Base-by-base conservation (phyloP, 768 basidiomycete species). In the Trametes cingulata region DNA sequence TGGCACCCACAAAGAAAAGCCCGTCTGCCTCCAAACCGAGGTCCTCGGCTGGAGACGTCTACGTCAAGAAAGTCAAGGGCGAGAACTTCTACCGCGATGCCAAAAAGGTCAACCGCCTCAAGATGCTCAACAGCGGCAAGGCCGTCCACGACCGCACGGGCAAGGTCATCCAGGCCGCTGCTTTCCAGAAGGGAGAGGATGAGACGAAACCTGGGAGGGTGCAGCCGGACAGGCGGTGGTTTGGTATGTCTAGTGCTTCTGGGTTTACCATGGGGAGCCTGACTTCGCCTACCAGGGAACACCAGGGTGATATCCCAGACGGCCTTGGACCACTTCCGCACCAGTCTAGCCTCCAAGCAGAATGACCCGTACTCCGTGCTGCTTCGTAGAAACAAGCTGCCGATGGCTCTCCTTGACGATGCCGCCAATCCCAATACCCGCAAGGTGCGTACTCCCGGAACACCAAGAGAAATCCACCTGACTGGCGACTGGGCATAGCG, bases 41-140 rank as follows among this genome's bases (percentile, higher is more conserved):
- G 13, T 68, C 73, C 3, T 72, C 74, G 1, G 54, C 75, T 27
- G 76, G 77, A 62, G 80, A 80, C 15, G 65, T 82, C 1, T 78
- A 84, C 4, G 77, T 91, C 43, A 83, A 84, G 65, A 88, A 80
- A 72, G 83, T 90, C 64, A 94, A 93, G 71, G 95, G 95, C 70
- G 94, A 97, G 78, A 99, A 96, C 74, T 98, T 98, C 79, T 99
- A 97, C 77, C 91, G 95, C 74, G 86, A 95, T 89, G 95, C 93
- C 43, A 98, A 98, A 72, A 80, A 86, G 68, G 93, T 87, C 37
- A 77, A 80, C 29, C 80, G 88, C 61, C 84, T 95, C 55, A 98
- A 97, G 80, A 90, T 99, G 89, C 84, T 97, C 68, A 91, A 82
- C 58, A 90, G 95, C 61, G 94, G 94, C 37, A 95, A 95, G 77